Conservation (phyloP, 2,329 filamentous ascomycete species). For the Fonsecaea pedrosoi region DNA sequence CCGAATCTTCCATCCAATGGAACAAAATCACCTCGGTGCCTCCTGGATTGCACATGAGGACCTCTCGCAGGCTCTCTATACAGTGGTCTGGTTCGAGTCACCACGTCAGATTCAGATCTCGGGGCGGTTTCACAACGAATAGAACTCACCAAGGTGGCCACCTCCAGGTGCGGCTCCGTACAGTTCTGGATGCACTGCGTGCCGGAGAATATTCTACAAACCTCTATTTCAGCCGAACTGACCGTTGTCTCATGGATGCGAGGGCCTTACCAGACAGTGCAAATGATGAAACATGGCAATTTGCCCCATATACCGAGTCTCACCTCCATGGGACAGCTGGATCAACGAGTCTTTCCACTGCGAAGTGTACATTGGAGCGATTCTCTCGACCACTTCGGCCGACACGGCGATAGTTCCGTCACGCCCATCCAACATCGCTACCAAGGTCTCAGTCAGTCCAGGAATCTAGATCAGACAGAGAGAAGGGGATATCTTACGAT, state of each 20-base stretch:
- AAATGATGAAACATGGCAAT: constrained; percentile 16
- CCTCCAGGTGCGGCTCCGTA: not conserved
- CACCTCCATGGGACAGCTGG: not conserved
- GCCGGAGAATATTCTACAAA: constrained; percentile 7
- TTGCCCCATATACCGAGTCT: constrained; percentile 7
- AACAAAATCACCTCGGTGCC: constrained; percentile 9
- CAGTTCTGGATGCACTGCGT: constrained; percentile 9
- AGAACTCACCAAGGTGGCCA: constrained; percentile 7
- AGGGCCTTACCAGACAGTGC: constrained; percentile 4
- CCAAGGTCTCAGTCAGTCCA: too few relatives aligned
- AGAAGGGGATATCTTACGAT: not conserved
- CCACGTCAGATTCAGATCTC: too few relatives aligned
- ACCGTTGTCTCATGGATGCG: too few relatives aligned
- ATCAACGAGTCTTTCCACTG: constrained; percentile 7
- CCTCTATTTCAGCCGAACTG: too few relatives aligned
- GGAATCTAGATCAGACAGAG: too few relatives aligned
- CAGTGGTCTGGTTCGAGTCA: not conserved
- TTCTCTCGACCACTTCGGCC: not conserved
- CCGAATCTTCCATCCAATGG: constrained; percentile 11
- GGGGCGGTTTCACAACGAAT: too few relatives aligned
- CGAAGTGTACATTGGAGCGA: not conserved
- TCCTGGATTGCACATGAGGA: constrained; percentile 10
- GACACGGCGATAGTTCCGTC: constrained; percentile 7
- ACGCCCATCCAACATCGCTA: constrained; percentile 6
- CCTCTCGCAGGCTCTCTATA: constrained; percentile 11